phyloP scores from a whole-genome alignment of 2,329 filamentous ascomycete species.

The Scorias spongiosa region DNA sequence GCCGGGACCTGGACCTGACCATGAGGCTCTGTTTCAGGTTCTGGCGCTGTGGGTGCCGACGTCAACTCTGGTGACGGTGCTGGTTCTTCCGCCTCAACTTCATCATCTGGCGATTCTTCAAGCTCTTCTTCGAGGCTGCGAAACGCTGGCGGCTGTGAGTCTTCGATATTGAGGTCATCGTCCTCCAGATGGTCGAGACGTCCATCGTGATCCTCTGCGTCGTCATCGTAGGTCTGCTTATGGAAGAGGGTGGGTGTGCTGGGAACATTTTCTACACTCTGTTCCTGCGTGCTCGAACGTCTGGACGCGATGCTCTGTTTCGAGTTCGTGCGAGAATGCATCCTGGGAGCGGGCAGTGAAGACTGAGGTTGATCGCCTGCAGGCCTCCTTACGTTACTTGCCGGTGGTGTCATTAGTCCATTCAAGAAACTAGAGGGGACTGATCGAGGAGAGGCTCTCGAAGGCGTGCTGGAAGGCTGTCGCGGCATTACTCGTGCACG shows the following conservation, averaged over 20 bases:
- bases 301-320: conserved; percentile 9
- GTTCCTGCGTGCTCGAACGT: conserved; percentile 15
- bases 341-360: conserved; percentile 8
- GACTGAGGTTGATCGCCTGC: conserved; percentile 27
- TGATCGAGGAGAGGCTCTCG: conserved; percentile 28
- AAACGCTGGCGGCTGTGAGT: conserved; percentile 11
- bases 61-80: too few relatives aligned
- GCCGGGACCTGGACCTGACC: not conserved
- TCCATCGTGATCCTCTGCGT: conserved; percentile 37
- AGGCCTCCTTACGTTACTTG: conserved; percentile 53
- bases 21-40: not conserved
- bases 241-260: conserved; percentile 41
- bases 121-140: conserved; percentile 16
- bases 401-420: conserved; percentile 79
- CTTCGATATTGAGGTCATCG: conserved; percentile 27
- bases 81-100: conserved; percentile 3
- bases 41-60: not conserved
- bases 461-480: conserved; percentile 36
- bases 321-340: not conserved
- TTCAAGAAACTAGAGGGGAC: conserved; percentile 50
- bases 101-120: conserved; percentile 1
- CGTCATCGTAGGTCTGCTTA: conserved; percentile 42
- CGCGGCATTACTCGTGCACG: conserved; percentile 15
- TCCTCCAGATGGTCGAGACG: conserved; percentile 34
- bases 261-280: conserved; percentile 18